Percentiles rank a stretch among this genome's conserved stretches.
phyloP scores from a whole-genome alignment of 345 rosid genomes.

The Euphorbia pulcherrima region DNA sequence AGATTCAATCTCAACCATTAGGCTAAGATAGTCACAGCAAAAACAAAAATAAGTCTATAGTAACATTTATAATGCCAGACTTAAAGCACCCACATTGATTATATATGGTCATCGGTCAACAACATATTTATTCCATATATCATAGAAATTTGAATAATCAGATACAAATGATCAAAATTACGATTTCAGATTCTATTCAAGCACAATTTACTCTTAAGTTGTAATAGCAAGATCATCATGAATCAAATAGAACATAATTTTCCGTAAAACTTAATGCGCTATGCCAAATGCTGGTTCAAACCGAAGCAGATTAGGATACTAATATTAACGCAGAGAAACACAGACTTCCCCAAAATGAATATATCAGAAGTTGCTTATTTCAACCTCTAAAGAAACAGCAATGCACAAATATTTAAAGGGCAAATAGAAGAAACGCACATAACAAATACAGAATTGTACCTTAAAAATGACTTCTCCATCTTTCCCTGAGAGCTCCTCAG shows the following conservation, averaged over 20 bases:
- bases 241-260: not conserved
- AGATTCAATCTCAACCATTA: too few species aligned
- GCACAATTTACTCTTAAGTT: not conserved
- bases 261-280: not conserved
- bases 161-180: not conserved
- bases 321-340: not conserved
- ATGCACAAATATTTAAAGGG: not conserved
- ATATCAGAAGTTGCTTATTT: not conserved
- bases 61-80: not conserved
- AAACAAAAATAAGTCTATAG: not conserved
- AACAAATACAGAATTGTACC: conserved; percentile 42
- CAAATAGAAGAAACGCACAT: not conserved
- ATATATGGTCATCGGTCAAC: not conserved
- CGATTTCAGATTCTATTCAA: not conserved
- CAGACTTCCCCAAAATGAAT: not conserved
- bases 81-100: not conserved
- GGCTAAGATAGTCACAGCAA: too few species aligned
- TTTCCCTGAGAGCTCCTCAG: conserved; percentile 94
- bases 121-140: not conserved
- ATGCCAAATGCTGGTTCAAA: not conserved
- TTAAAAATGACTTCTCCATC: conserved; percentile 95
- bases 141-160: not conserved
- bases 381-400: not conserved
- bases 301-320: not conserved
- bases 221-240: not conserved